These are phyloP conservation scores for Aspergillus brasiliensis DNA, from an alignment of 2,329 filamentous ascomycete species.

Conservation along the genomic window DNA sequence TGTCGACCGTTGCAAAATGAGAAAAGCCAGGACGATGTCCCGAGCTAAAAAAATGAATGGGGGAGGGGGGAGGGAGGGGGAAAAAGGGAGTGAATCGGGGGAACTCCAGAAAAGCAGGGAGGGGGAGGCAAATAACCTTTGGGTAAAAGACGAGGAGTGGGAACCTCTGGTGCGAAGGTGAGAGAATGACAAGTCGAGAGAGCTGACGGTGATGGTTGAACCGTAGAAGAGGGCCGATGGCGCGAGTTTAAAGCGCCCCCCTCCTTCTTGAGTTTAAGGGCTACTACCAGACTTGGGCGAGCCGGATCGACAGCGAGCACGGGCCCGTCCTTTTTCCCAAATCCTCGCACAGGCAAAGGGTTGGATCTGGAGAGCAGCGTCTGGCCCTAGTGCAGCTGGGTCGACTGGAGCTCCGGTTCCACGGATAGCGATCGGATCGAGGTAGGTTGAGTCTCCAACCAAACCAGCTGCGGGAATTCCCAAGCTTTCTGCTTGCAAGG, in stretches of 20 bases:
- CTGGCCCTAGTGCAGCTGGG: conserved; percentile 20
- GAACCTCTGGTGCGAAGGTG: conserved; percentile 13
- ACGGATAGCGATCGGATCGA: conserved; percentile 31
- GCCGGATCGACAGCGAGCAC: conserved; percentile 29
- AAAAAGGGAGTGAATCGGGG: conserved; percentile 1
- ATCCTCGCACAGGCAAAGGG: conserved; percentile 10
- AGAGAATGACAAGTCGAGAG: conserved; percentile 25
- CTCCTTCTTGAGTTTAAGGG: conserved; percentile 21
- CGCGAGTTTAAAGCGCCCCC: conserved; percentile 23
- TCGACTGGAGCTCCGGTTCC: conserved; percentile 27
- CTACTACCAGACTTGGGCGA: conserved; percentile 33
- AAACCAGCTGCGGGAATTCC: conserved; percentile 32
- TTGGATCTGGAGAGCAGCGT: conserved; percentile 23
- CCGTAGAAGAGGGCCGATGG: conserved; percentile 24
- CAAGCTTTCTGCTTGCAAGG: conserved; percentile 25
- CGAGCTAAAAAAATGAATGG: conserved; percentile 14
- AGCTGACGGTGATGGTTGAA: conserved; percentile 20
- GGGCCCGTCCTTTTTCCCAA: conserved; percentile 21
- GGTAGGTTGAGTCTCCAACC: conserved; percentile 23
- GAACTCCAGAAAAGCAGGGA: conserved; percentile 16
- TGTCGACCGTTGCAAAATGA: background rate
- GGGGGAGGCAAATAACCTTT: conserved; percentile 24
- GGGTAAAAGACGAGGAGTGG: conserved; percentile 1
- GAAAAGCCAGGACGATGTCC: conserved; percentile 5
- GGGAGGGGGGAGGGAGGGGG: background rate